Evolutionary conservation across 208 protist species (phyloP).

Genomic region (Trypanosoma boissoni): DNA sequence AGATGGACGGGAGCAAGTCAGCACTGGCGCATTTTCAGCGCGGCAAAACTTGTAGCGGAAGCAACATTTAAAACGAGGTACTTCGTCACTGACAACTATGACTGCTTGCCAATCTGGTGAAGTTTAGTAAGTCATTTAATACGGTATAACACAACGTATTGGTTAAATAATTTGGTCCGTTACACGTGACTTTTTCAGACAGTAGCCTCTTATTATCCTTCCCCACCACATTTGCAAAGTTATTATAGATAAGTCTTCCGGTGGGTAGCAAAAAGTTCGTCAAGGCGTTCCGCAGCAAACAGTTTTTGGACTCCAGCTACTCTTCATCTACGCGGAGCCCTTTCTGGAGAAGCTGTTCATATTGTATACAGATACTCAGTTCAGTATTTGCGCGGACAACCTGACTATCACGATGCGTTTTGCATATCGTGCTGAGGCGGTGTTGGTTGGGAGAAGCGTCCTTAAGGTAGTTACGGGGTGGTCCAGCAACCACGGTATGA

Average conservation of each 20-base stretch:
- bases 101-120: not conserved
- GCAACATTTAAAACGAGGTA: conserved; percentile 3
- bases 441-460: not conserved
- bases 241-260: not conserved
- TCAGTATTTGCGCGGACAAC: conserved; percentile 3
- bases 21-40: not conserved
- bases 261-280: not conserved
- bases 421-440: not conserved
- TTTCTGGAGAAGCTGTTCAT: not conserved
- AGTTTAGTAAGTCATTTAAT: conserved; percentile 2
- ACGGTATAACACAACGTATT: conserved; percentile 3
- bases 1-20: not conserved
- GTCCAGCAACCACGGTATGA: not conserved
- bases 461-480: not conserved
- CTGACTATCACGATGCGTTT: not conserved
- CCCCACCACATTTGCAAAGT: not conserved
- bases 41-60: conserved; percentile 1
- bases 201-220: not conserved
- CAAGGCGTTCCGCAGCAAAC: conserved; percentile 5
- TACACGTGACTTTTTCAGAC: not conserved
- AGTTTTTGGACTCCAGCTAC: conserved; percentile 3
- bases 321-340: not conserved
- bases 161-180: not conserved
- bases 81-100: conserved; percentile 1
- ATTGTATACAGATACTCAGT: not conserved